These are phyloP conservation scores for Trichoderma reesei DNA, from an alignment of 495 filamentous ascomycete species.

Conservation along the genomic window DNA sequence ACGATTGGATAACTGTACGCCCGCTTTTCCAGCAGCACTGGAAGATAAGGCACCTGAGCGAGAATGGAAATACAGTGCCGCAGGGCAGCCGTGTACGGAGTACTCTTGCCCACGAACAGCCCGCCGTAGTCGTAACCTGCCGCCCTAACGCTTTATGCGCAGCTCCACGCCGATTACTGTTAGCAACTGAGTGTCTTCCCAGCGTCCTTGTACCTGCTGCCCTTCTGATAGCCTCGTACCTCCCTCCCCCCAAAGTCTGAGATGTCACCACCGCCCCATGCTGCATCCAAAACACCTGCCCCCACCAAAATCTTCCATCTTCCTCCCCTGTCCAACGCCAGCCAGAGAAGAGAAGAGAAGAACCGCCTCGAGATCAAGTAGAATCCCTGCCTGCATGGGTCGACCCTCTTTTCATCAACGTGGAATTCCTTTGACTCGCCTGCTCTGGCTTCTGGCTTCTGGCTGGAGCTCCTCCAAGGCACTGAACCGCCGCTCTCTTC, in stretches of 20 bases:
- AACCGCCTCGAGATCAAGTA: background rate
- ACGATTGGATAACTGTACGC: too few relatives aligned
- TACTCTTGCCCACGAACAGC: background rate
- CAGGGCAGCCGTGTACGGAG: background rate
- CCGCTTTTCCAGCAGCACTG: too few relatives aligned
- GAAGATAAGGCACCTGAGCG: background rate
- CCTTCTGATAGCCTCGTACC: too few relatives aligned
- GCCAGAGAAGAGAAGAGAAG: too few relatives aligned
- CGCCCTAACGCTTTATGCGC: too few relatives aligned
- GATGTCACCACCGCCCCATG: background rate
- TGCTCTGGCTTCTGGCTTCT: background rate
- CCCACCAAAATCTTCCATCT: constrained; percentile 1
- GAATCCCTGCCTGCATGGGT: background rate
- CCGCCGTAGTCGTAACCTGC: background rate
- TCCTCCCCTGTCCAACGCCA: too few relatives aligned
- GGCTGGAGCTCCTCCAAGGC: background rate
- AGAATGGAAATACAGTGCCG: background rate
- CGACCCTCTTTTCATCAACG: background rate
- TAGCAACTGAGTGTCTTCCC: background rate
- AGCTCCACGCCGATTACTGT: background rate
- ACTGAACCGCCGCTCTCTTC: too few relatives aligned
- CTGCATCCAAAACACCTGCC: background rate
- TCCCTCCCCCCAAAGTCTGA: too few relatives aligned
- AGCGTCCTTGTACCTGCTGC: background rate
- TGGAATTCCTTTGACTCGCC: background rate